Percentiles rank a stretch among this genome's conserved stretches.
These are phyloP conservation scores for Volutella citrinella DNA, from an alignment of 2,329 filamentous ascomycete species.

Conservation along the genomic window DNA sequence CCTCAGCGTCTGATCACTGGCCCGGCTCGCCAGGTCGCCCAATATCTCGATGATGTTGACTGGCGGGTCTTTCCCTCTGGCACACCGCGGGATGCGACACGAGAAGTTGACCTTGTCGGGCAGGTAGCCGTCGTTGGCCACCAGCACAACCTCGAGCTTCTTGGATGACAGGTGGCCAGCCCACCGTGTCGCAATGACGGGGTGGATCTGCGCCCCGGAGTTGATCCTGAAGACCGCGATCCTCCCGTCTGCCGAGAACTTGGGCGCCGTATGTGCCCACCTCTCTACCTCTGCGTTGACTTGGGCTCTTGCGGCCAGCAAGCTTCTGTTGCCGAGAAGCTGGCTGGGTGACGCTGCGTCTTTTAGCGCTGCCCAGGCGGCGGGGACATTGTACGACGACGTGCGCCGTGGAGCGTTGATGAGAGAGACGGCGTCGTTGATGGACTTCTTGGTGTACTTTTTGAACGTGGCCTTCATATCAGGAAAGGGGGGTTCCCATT, in stretches of 20 bases:
- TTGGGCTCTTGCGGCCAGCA: slow-evolving; percentile 53
- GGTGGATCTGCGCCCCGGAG: slow-evolving; percentile 61
- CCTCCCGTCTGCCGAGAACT: slow-evolving; percentile 59
- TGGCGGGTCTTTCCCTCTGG: slow-evolving; percentile 48
- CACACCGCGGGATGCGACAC: slow-evolving; percentile 58
- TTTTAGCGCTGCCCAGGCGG: slow-evolving; percentile 58
- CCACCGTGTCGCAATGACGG: slow-evolving; percentile 66
- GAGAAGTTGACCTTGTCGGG: slow-evolving; percentile 65
- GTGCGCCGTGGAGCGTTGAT: slow-evolving; percentile 65
- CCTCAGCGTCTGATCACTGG: slow-evolving; percentile 34
- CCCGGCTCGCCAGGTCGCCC: slow-evolving; percentile 45
- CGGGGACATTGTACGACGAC: slow-evolving; percentile 55
- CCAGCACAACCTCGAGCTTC: slow-evolving; percentile 61
- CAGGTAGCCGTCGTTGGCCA: slow-evolving; percentile 65
- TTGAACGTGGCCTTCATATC: slow-evolving; percentile 62
- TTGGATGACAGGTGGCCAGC: slow-evolving; percentile 56
- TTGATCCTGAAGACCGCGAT: slow-evolving; percentile 62
- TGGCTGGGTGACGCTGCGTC: slow-evolving; percentile 47
- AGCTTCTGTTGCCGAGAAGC: slow-evolving; percentile 44
- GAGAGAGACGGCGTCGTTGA: slow-evolving; percentile 61
- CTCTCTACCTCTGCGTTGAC: slow-evolving; percentile 60
- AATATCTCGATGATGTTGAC: slow-evolving; percentile 63
- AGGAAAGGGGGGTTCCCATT: slow-evolving; percentile 65
- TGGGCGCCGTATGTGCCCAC: slow-evolving; percentile 60
- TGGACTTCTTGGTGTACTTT: slow-evolving; percentile 55